Evolutionary conservation across 495 filamentous ascomycete species (phyloP), one percentile per base, ranked within the genome.

Genomic region (Podospora pseudopauciseta): DNA sequence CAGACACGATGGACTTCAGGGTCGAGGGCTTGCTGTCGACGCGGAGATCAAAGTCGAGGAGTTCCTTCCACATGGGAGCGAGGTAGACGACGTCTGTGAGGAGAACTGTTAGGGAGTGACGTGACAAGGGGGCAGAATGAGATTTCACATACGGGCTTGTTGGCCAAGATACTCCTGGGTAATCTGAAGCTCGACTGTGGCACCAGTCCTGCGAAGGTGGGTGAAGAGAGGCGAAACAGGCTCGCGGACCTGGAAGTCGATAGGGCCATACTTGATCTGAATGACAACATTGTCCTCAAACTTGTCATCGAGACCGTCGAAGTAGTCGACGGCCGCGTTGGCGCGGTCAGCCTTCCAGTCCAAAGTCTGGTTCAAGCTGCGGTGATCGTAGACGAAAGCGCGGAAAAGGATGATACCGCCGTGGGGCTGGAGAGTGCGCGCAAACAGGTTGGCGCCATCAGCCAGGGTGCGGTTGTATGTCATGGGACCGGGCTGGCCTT

Each of bases 191-290:
- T 92, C 90, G 67, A 92, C 87, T 2, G 87, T 86, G 2, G 80
- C 78, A 63, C 77, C 82, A 0, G 89, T 91, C 28, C 87, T 76
- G 57, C 72, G 73, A 9, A 91, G 70, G 70, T 90, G 83, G n/a
- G 87, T 84, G 68, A 92, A 91, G 13, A 92, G 77, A 0, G 90
- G 89, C n/a, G 88, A 90, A 0, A 80, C 70, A 1, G 90, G 87
- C 77, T 92, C 90, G 53, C 89, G 87, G 27, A 90, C 87, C 72
- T 92, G 90, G 79, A 92, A 92, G 74, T 92, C 90, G 71, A 91
- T 91, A 0, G 89, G 88, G 0, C 90, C 90, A 67, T 86, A 89
- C 77, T 92, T 92, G 74, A 91, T 88, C 69, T 92, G 90, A 5
- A 91, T 79, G 0, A 91, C 82, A 0, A 91, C 88, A 70, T 91